A percentile compares a stretch with the other conserved stretches of the same genome.
These are phyloP conservation scores for Trichoderma asperellum DNA, from an alignment of 2,329 filamentous ascomycete species.

Conservation along the genomic window DNA sequence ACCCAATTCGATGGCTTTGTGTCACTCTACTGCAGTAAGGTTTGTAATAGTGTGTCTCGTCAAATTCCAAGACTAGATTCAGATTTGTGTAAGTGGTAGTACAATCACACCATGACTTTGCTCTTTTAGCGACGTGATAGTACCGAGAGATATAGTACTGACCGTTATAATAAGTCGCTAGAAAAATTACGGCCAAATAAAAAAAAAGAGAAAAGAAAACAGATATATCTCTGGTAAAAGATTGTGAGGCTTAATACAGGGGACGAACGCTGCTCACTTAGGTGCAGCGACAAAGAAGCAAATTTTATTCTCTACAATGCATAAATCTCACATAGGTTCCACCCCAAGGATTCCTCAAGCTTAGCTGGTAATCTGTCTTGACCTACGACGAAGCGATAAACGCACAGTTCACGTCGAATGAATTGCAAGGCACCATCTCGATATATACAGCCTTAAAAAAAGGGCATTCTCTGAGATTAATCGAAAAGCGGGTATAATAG, in stretches of 20 bases:
- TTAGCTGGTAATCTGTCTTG: neutral
- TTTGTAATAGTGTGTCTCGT: neutral
- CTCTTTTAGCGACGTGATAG: neutral
- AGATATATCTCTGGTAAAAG: neutral
- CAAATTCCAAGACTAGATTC: neutral
- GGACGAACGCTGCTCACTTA: neutral
- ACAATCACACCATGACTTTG: no score
- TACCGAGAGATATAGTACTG: neutral
- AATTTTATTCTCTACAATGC: neutral
- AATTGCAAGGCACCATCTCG: neutral
- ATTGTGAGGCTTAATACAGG: neutral
- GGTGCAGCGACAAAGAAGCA: neutral
- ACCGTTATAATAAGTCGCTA: neutral
- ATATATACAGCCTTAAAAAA: no score
- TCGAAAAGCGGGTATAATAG: neutral
- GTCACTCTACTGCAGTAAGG: neutral
- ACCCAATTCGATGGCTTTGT: neutral
- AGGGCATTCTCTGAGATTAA: neutral
- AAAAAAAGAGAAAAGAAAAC: neutral
- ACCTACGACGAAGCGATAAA: neutral
- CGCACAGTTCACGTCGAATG: neutral
- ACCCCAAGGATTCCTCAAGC: neutral
- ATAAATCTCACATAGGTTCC: neutral
- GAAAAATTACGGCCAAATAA: neutral
- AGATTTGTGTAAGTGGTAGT: neutral